These are phyloP conservation scores for Suillus lakei DNA, from an alignment of 768 basidiomycete genomes.

Conservation along the genomic window DNA sequence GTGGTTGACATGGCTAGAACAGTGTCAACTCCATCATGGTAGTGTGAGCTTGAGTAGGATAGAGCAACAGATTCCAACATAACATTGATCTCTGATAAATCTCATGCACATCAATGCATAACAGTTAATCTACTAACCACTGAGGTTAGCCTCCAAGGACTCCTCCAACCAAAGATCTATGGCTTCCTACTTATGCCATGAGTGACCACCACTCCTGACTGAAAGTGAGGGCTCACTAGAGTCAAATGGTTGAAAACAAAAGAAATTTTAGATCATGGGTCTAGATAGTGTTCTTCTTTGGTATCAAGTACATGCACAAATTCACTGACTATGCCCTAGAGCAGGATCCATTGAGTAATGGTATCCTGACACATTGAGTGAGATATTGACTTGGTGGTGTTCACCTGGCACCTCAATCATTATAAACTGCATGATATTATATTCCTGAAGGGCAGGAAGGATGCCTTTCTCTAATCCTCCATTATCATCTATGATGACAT, in stretches of 20 bases:
- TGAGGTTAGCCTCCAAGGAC: conserved; percentile 66
- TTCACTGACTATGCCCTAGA: conserved; percentile 82
- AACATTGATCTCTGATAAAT: conserved; percentile 44
- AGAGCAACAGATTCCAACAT: conserved; percentile 72
- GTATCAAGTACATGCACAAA: conserved; percentile 55
- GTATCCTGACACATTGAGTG: background rate
- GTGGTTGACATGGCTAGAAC: conserved; percentile 62
- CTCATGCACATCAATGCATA: background rate
- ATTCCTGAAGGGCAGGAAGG: conserved; percentile 76
- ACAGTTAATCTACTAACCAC: conserved; percentile 52
- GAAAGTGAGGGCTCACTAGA: conserved; percentile 55
- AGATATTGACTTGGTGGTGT: conserved; percentile 68
- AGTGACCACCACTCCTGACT: conserved; percentile 16
- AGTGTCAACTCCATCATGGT: conserved; percentile 74
- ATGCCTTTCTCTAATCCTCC: conserved; percentile 79
- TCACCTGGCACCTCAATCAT: conserved; percentile 82
- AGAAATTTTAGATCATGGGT: conserved; percentile 77
- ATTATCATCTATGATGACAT: conserved; percentile 87
- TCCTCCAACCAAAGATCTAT: conserved; percentile 71
- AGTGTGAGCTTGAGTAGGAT: conserved; percentile 81
- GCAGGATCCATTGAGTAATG: conserved; percentile 10
- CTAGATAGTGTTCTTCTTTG: conserved; percentile 74
- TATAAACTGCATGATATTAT: conserved; percentile 88
- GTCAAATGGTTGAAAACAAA: conserved; percentile 87
- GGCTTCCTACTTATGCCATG: conserved; percentile 59